Evolutionary conservation across 805 yeast species (phyloP), one percentile per base, ranked within the genome.

Genomic region (Wickerhamomyces chambardii): DNA sequence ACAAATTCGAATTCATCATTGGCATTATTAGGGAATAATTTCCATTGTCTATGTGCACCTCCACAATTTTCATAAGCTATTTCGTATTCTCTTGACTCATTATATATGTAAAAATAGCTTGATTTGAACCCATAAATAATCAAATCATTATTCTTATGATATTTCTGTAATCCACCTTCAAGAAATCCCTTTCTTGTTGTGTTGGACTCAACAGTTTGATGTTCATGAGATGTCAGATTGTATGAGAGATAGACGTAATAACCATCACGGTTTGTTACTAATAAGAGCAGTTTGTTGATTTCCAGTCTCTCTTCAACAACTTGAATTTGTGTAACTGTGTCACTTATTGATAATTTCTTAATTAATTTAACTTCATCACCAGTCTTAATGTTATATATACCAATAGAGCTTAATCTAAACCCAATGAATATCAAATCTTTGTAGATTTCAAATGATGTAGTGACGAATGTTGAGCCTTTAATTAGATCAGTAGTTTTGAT

Each of bases 21-120:
- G 4, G 45, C 43, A 12, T 43, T 47, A 4, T 47, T 43, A 6
- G 40, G 34, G 32, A 58, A 49, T 18, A 83, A 59, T 25, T 69
- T 66, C 96, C 97, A 92, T 39, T 75, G 72, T 40, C 97, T 68
- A 53, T 89, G 96, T 4, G 92, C 74, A 3, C 97, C 97, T 19
- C 97, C 97, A 56, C 97, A 92, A 12, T 68, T 56, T 41, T 78
- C 85, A 38, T 77, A 71, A 32, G 73, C 63, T 2, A 85, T 53
- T 52, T 87, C 95, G 35, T 68, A 64, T 44, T 84, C 87, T 30
- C 68, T 63, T 2, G 87, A 74, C 48, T 85, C 95, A 53, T 89
- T 85, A 78, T 86, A 86, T 17, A 85, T 56, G 47, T 80, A 82
- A 50, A 90, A 87, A 33, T 69, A 61, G 33, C 80, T 79, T 2